These are phyloP conservation scores for Cephalotrichum gorgonifer DNA, from an alignment of 2,329 filamentous ascomycete species.

Conservation along the genomic window DNA sequence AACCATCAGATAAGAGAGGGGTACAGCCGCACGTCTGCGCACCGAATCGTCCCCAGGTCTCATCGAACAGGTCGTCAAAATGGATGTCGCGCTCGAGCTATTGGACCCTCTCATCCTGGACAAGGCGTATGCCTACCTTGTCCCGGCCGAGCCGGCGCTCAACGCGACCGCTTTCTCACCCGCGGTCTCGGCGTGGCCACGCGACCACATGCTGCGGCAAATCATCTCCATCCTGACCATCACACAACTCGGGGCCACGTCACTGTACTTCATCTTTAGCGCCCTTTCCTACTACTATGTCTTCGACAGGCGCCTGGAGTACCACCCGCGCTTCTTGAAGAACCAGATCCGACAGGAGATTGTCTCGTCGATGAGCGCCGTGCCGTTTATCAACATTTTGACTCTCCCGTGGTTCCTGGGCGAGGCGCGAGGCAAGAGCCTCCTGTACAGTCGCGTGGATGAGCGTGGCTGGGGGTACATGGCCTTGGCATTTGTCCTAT, in stretches of 20 bases:
- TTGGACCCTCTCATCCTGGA: constrained; percentile 29
- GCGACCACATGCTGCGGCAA: constrained; percentile 30
- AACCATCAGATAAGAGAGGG: no score
- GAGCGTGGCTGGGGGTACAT: constrained; percentile 28
- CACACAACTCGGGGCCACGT: constrained; percentile 25
- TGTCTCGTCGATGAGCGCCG: constrained; percentile 26
- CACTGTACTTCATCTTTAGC: constrained; percentile 55
- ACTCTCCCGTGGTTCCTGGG: constrained; percentile 34
- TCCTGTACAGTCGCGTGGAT: constrained; percentile 26
- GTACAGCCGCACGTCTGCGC: no score
- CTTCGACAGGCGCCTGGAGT: constrained; percentile 32
- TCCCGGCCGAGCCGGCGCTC: constrained; percentile 14
- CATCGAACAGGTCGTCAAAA: constrained; percentile 12
- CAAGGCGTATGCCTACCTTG: constrained; percentile 25
- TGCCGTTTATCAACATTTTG: constrained; percentile 32
- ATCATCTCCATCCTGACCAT: constrained; percentile 24
- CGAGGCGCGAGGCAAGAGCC: constrained; percentile 34
- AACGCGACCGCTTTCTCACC: constrained; percentile 5
- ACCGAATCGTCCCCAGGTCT: no score
- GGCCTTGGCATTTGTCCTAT: constrained; percentile 24
- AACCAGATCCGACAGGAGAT: constrained; percentile 36
- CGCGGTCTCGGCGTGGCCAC: constrained; percentile 21
- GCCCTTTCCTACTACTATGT: constrained; percentile 64
- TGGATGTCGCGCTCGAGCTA: constrained; percentile 29
- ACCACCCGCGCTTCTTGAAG: constrained; percentile 36